Base-by-base conservation (phyloP, 176 grass and related monocot genomes). In the Zoysia pacifica region DNA sequence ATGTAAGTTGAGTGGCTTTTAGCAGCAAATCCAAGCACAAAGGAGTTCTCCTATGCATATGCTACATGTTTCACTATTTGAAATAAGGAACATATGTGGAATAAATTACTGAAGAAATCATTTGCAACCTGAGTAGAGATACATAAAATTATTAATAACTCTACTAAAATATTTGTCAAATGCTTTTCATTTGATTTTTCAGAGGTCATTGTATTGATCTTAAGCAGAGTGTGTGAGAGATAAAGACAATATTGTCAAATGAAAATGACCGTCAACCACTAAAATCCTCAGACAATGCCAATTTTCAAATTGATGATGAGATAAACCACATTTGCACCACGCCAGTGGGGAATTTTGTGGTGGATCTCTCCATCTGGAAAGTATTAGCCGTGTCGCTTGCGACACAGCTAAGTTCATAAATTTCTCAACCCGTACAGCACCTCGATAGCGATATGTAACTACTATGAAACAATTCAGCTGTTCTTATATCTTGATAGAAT, bases 181-280 rank as follows among this genome's bases (percentile, higher is more conserved):
- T 53, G 66, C 4, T 50, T 76, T 81, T 16, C 40, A 47, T 77
- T 14, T 55, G 7, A 35, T 48, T 45, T 28, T 43, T 9, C 10
- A 35, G 14, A 79, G 67, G 67, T 40, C 64, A 72, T 5, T 53
- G 20, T 72, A 78, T 3, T 62, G 39, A 54, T 52, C 69, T 5
- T 20, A 74, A 62, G 20, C 4, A 61, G 4, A 64, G 35, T 4
- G 42, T 75, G 65, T 46, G 54, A 36, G 5, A 79, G 36, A 28
- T 28, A 28, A 28, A 36, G 52, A n/a, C 54, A n/a, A n/a, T 6
- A n/a, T 5, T n/a, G 54, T 56, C 41, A 70, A 63, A 76, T 43
- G 81, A 89, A 76, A 63, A 76, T 56, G 76, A 84, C 56, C 2
- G 3, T 35, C 50, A 81, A 76, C 79, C 11, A 84, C 20, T 39